Percentiles rank a stretch among this genome's conserved stretches.
phyloP scores from a whole-genome alignment of 1,284 basidiomycete species.

The Polyporus tsugae region DNA sequence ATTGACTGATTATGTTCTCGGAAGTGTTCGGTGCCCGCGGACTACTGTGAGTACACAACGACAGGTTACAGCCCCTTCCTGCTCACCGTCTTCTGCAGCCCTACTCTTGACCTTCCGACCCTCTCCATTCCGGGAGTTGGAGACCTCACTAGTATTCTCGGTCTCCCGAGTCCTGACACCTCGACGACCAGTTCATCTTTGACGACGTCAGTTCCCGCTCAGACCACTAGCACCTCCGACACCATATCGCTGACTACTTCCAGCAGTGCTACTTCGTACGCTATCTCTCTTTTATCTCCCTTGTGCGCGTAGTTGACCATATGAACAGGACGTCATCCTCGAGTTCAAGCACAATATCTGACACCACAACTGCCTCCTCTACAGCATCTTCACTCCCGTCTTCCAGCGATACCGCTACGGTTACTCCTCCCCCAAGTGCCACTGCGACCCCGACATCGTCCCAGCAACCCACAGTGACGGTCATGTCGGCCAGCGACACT shows the following conservation, averaged over 20 bases:
- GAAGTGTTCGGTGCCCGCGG: not conserved
- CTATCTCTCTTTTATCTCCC: not conserved
- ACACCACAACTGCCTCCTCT: conserved; percentile 12
- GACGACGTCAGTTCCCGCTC: conserved; percentile 9
- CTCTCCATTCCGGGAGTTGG: conserved; percentile 9
- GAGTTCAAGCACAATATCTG: conserved; percentile 12
- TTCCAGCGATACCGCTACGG: conserved; percentile 1
- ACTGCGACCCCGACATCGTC: conserved; percentile 22
- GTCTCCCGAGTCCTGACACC: conserved; percentile 11
- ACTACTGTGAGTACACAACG: not conserved
- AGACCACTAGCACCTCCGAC: conserved; percentile 16
- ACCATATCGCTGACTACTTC: conserved; percentile 18
- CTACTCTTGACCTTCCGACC: not conserved
- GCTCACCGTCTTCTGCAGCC: not conserved
- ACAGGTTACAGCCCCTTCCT: too few relatives aligned
- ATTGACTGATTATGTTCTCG: not conserved
- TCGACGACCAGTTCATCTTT: conserved; percentile 17
- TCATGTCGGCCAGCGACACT: conserved; percentile 33
- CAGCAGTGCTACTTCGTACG: conserved; percentile 9
- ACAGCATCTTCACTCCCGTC: conserved; percentile 12
- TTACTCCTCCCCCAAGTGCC: conserved; percentile 10
- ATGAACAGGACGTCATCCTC: conserved; percentile 8
- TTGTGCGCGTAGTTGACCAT: not conserved
- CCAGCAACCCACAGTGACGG: conserved; percentile 38
- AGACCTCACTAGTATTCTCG: conserved; percentile 2